Percentiles rank a stretch among this genome's conserved stretches.
phyloP scores from a whole-genome alignment of 192 early-diverging fungal genomes.

The Physocladia obscura region DNA sequence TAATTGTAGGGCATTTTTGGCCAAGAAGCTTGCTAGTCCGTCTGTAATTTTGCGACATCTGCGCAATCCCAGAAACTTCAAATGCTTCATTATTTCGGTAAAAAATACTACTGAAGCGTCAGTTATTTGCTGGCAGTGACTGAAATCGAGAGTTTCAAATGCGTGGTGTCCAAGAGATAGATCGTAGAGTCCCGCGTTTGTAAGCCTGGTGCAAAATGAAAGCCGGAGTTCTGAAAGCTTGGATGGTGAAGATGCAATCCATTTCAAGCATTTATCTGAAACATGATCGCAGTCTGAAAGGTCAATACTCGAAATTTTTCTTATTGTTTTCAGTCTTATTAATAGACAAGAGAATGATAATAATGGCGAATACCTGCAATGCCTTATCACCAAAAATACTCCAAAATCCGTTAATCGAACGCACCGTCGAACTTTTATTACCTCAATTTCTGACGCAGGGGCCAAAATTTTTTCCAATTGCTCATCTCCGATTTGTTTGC shows the following conservation, averaged over 20 bases:
- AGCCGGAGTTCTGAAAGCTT: slow-evolving; percentile 41
- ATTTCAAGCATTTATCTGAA: slow-evolving; percentile 53
- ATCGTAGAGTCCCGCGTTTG: slow-evolving; percentile 51
- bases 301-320: slow-evolving; percentile 33
- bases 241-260: slow-evolving; percentile 43
- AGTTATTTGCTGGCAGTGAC: slow-evolving; percentile 44
- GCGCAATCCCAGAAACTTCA: slow-evolving; percentile 37
- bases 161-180: slow-evolving; percentile 43
- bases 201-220: slow-evolving; percentile 51
- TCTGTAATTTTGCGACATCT: slow-evolving; percentile 48
- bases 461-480: slow-evolving; percentile 47
- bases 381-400: slow-evolving; percentile 50
- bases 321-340: no score
- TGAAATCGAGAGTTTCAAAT: slow-evolving; percentile 41
- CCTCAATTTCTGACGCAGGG: slow-evolving; percentile 38
- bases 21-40: slow-evolving; percentile 32
- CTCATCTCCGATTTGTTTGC: slow-evolving; percentile 52
- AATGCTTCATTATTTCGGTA: slow-evolving; percentile 27
- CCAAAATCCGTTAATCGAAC: slow-evolving; percentile 49
- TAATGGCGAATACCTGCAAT: slow-evolving; percentile 40
- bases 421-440: slow-evolving; percentile 45
- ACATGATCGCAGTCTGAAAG: slow-evolving; percentile 51
- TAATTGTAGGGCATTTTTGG: slow-evolving; percentile 22
- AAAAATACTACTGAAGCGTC: slow-evolving; percentile 47
- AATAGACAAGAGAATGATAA: slow-evolving; percentile 21